Evolutionary conservation across 306 rosid genomes (phyloP), one percentile per base, ranked within the genome.

Genomic region (Medicago lupulina): DNA sequence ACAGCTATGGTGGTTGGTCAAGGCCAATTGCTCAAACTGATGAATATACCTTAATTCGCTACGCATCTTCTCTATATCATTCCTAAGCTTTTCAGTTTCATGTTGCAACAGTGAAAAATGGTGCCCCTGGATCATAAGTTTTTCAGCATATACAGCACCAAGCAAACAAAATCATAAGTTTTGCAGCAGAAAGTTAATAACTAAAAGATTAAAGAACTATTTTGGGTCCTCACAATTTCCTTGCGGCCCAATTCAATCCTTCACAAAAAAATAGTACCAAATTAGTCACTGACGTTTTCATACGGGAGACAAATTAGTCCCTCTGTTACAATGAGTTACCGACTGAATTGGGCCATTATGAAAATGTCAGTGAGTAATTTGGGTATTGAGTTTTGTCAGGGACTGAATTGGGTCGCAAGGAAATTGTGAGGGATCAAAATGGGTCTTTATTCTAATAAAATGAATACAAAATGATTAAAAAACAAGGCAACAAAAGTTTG

Each of bases 51-150:
- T 90, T 82, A 92, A 72, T 84, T 95, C 99, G 80, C 81, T 95
- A 41, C 96, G 96, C 97, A 95, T 92, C 87, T 95, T 95, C 70
- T 95, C 99, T 16, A 90, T 95, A 73, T 95, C 97, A 77, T 90
- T 89, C 69, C 86, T 85, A 71, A 95, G 88, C 76, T 95, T 95
- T 79, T 92, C 93, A 4, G 97, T 95, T 91, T 95, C 97, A 3
- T 88, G 97, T 86, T 91, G 97, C 85, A 95, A 75, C 83, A 85
- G 80, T 46, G 99, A 95, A 84, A 92, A 92, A 84, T 92, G 97
- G 79, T 95, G 89, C 9, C 96, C 97, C 99, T 95, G 83, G 85
- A 85, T 79, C 28, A 75, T 28, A 78, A 58, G 47, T 12, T 71
- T 73, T 53, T 19, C 61, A 66, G 28, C 43, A 74, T 39, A 65